Evolutionary conservation across 148 eudicot species (phyloP).

Genomic region (Rhododendron williamsianum): DNA sequence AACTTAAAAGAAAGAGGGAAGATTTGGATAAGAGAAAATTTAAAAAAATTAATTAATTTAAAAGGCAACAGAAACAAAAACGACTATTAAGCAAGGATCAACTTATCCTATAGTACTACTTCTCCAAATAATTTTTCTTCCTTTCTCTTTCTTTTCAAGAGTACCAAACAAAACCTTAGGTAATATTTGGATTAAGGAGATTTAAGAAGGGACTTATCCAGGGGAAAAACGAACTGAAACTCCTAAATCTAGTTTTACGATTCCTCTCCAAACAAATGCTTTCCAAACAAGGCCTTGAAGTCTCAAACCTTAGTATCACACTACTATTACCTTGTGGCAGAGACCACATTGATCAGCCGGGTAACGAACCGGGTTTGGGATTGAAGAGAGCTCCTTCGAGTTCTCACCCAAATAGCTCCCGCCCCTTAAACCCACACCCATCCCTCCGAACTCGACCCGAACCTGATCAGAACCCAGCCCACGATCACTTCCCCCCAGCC

Average conservation of each 20-base stretch:
- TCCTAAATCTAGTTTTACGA: background rate
- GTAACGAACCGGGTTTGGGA: conserved; percentile 28
- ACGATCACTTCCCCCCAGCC: background rate
- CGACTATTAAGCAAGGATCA: background rate
- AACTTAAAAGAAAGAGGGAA: background rate
- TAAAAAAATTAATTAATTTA: too few species aligned
- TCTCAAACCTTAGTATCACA: background rate
- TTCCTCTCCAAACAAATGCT: background rate
- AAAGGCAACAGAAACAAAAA: too few species aligned
- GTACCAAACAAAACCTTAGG: background rate
- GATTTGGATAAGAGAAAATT: background rate
- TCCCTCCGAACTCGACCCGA: conserved; percentile 12
- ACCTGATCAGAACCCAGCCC: background rate
- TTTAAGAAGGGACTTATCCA: background rate
- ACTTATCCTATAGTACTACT: background rate
- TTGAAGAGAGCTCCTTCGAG: conserved; percentile 59
- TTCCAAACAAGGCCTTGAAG: background rate
- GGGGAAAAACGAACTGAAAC: background rate
- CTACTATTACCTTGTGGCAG: conserved; percentile 26
- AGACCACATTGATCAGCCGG: conserved; percentile 13
- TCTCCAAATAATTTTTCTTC: background rate
- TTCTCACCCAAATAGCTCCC: conserved; percentile 8
- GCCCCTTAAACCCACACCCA: conserved; percentile 3
- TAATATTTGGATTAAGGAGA: background rate
- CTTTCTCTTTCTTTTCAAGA: background rate